Evolutionary conservation across 306 rosid genomes (phyloP), one percentile per base, ranked within the genome.

Genomic region (Purshia tridentata): DNA sequence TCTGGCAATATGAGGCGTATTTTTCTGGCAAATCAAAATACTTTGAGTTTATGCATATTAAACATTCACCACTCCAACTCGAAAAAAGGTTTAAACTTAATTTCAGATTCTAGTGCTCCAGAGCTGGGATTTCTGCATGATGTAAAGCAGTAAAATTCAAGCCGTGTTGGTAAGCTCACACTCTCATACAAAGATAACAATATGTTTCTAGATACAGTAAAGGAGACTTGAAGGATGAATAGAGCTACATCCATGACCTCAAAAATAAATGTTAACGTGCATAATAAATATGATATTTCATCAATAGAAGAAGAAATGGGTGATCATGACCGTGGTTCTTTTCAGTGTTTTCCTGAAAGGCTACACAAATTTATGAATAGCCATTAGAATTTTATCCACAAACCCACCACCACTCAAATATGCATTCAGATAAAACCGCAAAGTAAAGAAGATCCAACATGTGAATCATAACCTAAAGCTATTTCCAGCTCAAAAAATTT

Each of bases 401-500:
- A 35, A 29, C 19, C 19, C 45, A 67, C 57, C 40, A 41, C 47
- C 53, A 44, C 75, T 70, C 65, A 55, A 8, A 29, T 7, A 40
- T 40, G 52, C 9, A 44, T 8, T 71, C 66, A 22, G 13, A 71
- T 22, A 23, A 45, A 45, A 29, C n/a, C 29, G 45, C 53, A 58
- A 47, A 71, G 1, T 53, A 12, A 69, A 69, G 39, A 69, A 41
- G 50, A 40, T 29, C 12, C 55, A 71, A 44, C 64, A 4, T 20
- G 29, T 49, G 42, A 44, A 22, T 18, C 49, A 39, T 42, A 71
- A 66, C 48, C 70, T n/a, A 66, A 65, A 66, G 67, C 67, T 35
- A 60, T 35, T 52, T 42, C 49, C 49, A 77, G 72, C 73, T 78
- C 75, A 60, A 44, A 57, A 37, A 49, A 67, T 3, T 47, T 13